Conservation (phyloP, 371 early-diverging fungal species). For the Haplosporangium sp. region DNA sequence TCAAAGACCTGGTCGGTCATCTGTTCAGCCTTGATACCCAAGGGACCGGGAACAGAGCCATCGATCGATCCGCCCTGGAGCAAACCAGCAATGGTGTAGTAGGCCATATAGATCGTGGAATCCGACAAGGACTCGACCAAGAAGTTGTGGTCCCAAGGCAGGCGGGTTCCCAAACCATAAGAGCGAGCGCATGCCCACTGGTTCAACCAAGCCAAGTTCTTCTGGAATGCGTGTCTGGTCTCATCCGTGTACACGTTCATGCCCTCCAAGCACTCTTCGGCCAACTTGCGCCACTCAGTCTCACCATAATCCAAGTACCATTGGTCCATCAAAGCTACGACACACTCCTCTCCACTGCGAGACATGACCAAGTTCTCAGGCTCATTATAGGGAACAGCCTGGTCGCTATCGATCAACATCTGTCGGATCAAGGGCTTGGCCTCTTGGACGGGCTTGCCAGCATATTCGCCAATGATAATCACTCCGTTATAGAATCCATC, state of each 20-base stretch:
- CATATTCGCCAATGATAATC: constrained; percentile 87
- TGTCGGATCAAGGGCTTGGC: constrained; percentile 91
- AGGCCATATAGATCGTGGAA: constrained; percentile 99
- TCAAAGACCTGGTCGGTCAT: constrained; percentile 98
- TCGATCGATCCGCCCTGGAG: constrained; percentile 92
- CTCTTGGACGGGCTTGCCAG: constrained; percentile 89
- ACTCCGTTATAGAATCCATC: constrained; percentile 97
- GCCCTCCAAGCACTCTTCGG: constrained; percentile 82
- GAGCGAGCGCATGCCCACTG: constrained; percentile 99
- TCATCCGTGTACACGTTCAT: constrained; percentile 91
- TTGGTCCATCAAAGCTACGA: constrained; percentile 98
- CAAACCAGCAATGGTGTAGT: constrained; percentile 98
- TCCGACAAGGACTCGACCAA: constrained; percentile 99
- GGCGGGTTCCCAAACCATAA: constrained; percentile 97
- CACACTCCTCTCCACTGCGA: constrained; percentile 98
- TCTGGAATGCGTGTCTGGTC: constrained; percentile 90
- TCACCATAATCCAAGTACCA: constrained; percentile 99
- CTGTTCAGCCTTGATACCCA: constrained; percentile 84
- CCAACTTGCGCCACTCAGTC: constrained; percentile 87
- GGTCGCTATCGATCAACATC: constrained; percentile 73
- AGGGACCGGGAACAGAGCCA: constrained; percentile 85
- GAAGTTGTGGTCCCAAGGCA: constrained; percentile 98
- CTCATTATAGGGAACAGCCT: constrained; percentile 94
- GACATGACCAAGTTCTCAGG: constrained; percentile 97
- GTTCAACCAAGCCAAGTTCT: constrained; percentile 96